Percentiles rank a stretch among this genome's conserved stretches.
phyloP scores from a whole-genome alignment of 768 basidiomycete genomes.

The Russula dissimulans region DNA sequence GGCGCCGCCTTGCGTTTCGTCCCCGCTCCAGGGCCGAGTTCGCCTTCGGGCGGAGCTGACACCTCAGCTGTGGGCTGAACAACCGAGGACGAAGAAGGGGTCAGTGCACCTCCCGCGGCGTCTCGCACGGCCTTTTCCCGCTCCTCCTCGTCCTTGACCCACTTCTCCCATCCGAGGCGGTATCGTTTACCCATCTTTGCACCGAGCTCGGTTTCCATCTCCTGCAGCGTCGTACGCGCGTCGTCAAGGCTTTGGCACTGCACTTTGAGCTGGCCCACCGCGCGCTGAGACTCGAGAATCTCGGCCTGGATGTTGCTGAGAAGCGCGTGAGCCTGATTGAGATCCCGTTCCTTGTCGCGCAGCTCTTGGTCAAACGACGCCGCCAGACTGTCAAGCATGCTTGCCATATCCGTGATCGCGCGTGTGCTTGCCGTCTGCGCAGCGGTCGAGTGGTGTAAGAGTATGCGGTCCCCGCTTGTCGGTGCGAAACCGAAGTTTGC shows the following conservation, averaged over 20 bases:
- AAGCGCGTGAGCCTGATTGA: constrained; percentile 80
- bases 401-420: constrained; percentile 75
- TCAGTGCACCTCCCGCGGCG: constrained; percentile 47
- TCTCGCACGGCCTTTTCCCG: constrained; percentile 65
- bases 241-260: constrained; percentile 60
- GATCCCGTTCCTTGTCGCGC: constrained; percentile 84
- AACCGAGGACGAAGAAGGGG: constrained; percentile 31
- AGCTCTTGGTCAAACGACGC: constrained; percentile 88
- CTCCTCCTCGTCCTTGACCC: constrained; percentile 77
- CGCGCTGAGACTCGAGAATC: constrained; percentile 75
- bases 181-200: constrained; percentile 76
- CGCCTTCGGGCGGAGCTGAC: constrained; percentile 15
- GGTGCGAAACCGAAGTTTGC: constrained; percentile 38
- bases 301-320: constrained; percentile 83
- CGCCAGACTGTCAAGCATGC: constrained; percentile 82
- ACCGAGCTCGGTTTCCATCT: constrained; percentile 56
- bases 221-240: constrained; percentile 47
- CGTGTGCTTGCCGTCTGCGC: constrained; percentile 82
- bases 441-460: constrained; percentile 75
- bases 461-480: constrained; percentile 52
- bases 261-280: constrained; percentile 56
- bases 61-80: constrained; percentile 29
- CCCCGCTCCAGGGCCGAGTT: neutral
- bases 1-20: constrained; percentile 39
- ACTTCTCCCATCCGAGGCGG: constrained; percentile 86